Conservation (phyloP, 2,329 filamentous ascomycete species). For the Bipolaris sorokiniana region DNA sequence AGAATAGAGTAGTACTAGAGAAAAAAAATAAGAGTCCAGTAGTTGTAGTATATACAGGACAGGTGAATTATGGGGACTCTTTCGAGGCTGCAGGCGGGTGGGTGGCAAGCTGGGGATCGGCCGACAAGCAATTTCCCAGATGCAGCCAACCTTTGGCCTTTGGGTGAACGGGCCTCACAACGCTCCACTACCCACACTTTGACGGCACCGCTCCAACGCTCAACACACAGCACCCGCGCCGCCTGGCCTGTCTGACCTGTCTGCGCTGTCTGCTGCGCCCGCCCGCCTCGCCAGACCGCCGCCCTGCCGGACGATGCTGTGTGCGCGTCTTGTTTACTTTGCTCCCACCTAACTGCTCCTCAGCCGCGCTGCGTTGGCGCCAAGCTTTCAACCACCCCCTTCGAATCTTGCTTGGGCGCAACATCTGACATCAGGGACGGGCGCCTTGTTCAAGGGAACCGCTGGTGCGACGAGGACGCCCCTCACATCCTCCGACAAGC, state of each 20-base stretch:
- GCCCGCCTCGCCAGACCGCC: conserved; percentile 9
- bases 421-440: conserved; percentile 16
- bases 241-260: neutral
- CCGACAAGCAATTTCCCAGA: conserved; percentile 22
- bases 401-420: conserved; percentile 19
- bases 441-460: conserved; percentile 14
- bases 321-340: conserved; percentile 31
- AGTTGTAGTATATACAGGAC: no score
- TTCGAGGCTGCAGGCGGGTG: no score
- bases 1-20: no score
- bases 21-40: no score
- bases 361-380: conserved; percentile 27
- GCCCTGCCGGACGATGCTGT: conserved; percentile 30
- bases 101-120: neutral
- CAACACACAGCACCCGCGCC: conserved; percentile 3
- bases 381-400: conserved; percentile 22
- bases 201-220: neutral
- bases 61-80: no score
- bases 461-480: conserved; percentile 30
- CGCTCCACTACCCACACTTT: conserved; percentile 8
- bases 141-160: neutral
- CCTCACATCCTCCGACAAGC: conserved; percentile 24
- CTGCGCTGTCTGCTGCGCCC: conserved; percentile 1
- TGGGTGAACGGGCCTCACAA: conserved; percentile 1
- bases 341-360: conserved; percentile 33